Base-by-base conservation (phyloP, 768 basidiomycete genomes). In the Mycena rosella region DNA sequence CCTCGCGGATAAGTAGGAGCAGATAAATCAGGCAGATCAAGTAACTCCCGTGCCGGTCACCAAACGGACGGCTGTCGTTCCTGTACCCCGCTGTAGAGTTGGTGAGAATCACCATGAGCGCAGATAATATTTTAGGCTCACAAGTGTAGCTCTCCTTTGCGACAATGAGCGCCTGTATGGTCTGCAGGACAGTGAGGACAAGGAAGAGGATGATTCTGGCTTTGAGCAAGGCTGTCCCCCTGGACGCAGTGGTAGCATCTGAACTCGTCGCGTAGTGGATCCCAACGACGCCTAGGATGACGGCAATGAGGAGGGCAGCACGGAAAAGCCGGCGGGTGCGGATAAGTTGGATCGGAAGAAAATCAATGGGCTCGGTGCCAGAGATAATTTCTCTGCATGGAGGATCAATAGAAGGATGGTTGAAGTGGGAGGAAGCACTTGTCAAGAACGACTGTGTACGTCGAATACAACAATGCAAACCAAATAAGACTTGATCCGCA, bases 381-480 rank as follows among this genome's bases (percentile, higher is more conserved):
- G 54, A 55, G 36, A 40, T n/a, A 10, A 55, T 22, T 55, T 55
- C 54, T 18, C 54, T 55, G n/a, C 17, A 18, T 32, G 8, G 20
- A 3, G 18, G 22, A 32, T 53, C n/a, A 34, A 26, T 32, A 34
- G 3, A n/a, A 10, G 29, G 18, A 32, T 20, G 7, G 13, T 2
- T 29, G 13, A 17, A 24, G 8, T 3, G n/a, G 5, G 20, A 17
- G 7, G 29, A n/a, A 30, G 51, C 20, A 53, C 51, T 32, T 30
- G 32, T 53, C 51, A 17, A 53, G 32, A 22, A 83, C 80, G 3
- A 85, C 76, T 0, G 77, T 81, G 57, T 83, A 85, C 0, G 81
- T 76, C 1, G 82, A 80, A 54, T 80, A 82, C 17, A 86, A 68
- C 9, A 86, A 71, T n/a, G 79, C 81, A 44, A 83, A 80, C 80